Percentiles rank a stretch among this genome's conserved stretches.
Evolutionary conservation across 2,329 filamentous ascomycete species (phyloP).

Genomic region (Fonsecaea multimorphosa): DNA sequence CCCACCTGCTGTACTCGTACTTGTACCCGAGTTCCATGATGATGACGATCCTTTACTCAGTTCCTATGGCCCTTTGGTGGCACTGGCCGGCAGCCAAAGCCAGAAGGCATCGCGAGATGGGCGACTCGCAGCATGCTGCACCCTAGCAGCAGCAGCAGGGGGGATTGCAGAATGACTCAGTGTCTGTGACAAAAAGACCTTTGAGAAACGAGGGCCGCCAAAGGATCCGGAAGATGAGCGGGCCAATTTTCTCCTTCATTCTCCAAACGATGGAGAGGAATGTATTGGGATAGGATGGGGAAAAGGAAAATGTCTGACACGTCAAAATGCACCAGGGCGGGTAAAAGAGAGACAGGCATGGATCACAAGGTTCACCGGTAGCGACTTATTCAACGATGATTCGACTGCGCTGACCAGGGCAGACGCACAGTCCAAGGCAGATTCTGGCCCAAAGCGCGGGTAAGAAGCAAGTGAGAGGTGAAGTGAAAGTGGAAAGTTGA

Average conservation of each 20-base stretch:
- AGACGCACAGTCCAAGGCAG: constrained; percentile 1
- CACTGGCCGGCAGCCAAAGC: neutral
- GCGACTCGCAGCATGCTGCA: constrained; percentile 3
- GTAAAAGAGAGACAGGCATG: neutral
- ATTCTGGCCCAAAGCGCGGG: neutral
- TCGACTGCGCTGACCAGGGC: constrained; percentile 2
- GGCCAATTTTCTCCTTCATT: neutral
- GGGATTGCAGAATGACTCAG: neutral
- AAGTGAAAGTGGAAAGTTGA: neutral
- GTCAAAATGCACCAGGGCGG: neutral
- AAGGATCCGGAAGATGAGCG: constrained; percentile 16
- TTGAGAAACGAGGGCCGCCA: constrained; percentile 1
- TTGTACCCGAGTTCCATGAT: constrained; percentile 4
- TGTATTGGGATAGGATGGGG: neutral
- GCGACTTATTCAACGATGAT: neutral
- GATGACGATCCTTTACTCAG: neutral
- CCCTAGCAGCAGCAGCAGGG: neutral
- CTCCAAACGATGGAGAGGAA: neutral
- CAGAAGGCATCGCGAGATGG: neutral
- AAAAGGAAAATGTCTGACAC: constrained; percentile 1
- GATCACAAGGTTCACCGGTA: neutral
- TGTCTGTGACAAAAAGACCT: neutral
- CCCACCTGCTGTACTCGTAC: neutral
- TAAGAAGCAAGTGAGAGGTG: neutral
- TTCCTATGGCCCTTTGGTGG: neutral